phyloP scores from a whole-genome alignment of 345 rosid species.

The Dipteronia dyeriana region DNA sequence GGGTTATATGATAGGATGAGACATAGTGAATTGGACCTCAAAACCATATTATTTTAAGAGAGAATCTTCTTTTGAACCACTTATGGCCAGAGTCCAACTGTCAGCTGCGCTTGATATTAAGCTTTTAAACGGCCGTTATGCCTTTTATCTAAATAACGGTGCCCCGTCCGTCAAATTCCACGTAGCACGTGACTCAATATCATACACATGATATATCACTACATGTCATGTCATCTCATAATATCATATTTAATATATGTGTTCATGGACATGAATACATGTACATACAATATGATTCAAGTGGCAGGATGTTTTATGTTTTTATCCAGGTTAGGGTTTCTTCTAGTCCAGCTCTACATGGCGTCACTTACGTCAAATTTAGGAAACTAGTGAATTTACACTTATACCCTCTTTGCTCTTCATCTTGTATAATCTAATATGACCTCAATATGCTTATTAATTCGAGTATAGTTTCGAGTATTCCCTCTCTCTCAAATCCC shows the following conservation, averaged over 20 bases:
- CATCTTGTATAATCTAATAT: too few relatives aligned
- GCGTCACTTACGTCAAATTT: conserved; percentile 21
- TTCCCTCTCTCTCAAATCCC: too few relatives aligned
- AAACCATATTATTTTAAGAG: conserved; percentile 12
- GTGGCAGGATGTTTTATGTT: conserved; percentile 1
- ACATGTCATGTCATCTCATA: conserved; percentile 3
- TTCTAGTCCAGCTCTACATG: background rate
- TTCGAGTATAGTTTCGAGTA: too few relatives aligned
- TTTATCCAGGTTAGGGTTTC: conserved; percentile 12
- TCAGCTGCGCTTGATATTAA: conserved; percentile 14
- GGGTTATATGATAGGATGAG: background rate
- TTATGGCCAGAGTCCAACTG: conserved; percentile 28
- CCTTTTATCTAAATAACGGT: conserved; percentile 18
- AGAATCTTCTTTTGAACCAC: conserved; percentile 29
- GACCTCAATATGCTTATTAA: too few relatives aligned
- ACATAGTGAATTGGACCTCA: conserved; percentile 17
- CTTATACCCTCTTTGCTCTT: background rate
- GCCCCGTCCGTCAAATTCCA: conserved; percentile 34
- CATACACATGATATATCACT: conserved; percentile 4
- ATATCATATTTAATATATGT: background rate
- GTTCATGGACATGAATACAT: too few relatives aligned
- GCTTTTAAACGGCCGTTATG: conserved; percentile 36
- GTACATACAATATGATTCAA: background rate
- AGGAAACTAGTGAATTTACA: conserved; percentile 4
- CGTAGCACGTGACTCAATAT: conserved; percentile 9